Evolutionary conservation across 2,329 filamentous ascomycete species (phyloP), one percentile per base, ranked within the genome.

Genomic region (Mollisiaceae sp.): DNA sequence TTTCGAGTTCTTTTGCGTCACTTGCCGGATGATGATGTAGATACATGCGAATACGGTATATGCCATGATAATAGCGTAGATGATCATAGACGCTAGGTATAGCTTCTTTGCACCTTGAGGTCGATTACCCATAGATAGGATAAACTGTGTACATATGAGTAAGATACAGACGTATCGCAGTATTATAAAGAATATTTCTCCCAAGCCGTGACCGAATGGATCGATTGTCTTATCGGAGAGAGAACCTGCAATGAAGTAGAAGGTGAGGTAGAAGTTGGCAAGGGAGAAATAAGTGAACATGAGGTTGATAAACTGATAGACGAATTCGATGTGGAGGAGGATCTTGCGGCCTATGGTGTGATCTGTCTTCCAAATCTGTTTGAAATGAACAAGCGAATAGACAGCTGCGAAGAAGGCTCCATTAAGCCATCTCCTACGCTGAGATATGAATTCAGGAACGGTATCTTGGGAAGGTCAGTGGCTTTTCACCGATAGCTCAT

Each of bases 371-470:
- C 94, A 97, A 75, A 99, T 89, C 79, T 99, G 96, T 72, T 86
- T 89, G 78, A 94, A 97, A 79, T 99, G 95, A 50, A 97, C 91
- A 2, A 98, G 87, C 1, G 94, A 98, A 82, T 98, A 99, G 60
- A 98, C 94, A 52, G 95, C 95, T 0, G 95, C 96, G 77, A 99
- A 99, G 82, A 99, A 99, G 71, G 95, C 95, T 76, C 95, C 95
- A 77, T 99, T 99, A 68, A 99, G 89, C 95, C 95, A 99, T 78
- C 95, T 88, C 76, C 95, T 89, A 75, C 95, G 91, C 76, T 99
- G 95, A 0, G 94, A 98, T 75, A 99, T 94, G 75, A 99, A 99
- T 74, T 99, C 95, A 1, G 96, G 94, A 1, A 99, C 92, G 9
- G 92, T 80, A 78, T 99, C 95, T 92, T 73, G n/a, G 2, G 24